These are phyloP conservation scores for Rickenella mellea DNA, from an alignment of 768 basidiomycete species.

Conservation along the genomic window DNA sequence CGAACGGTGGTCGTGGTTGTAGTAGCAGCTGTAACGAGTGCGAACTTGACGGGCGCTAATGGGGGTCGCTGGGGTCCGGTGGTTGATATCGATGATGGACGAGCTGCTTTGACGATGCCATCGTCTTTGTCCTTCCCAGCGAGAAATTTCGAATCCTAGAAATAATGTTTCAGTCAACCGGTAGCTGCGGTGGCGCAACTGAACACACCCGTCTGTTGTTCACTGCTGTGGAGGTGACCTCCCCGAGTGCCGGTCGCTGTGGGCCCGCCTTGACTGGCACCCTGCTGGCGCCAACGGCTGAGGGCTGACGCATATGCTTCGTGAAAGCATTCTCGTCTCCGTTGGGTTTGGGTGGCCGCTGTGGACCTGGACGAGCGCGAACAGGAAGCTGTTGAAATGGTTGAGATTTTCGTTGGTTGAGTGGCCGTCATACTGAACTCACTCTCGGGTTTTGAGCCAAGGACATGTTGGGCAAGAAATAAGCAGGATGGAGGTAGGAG, in stretches of 20 bases:
- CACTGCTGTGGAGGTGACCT: slow-evolving; percentile 71
- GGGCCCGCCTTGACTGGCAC: slow-evolving; percentile 46
- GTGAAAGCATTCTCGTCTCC: slow-evolving; percentile 72
- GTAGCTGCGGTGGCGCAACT: slow-evolving; percentile 15
- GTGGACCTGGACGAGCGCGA: slow-evolving; percentile 53
- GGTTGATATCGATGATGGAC: slow-evolving; percentile 56
- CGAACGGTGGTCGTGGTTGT: slow-evolving; percentile 7
- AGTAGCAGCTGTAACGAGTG: slow-evolving; percentile 32
- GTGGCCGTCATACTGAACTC: no score
- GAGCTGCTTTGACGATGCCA: slow-evolving; percentile 44
- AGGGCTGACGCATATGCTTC: slow-evolving; percentile 55
- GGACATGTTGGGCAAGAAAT: no score
- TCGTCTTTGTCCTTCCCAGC: slow-evolving; percentile 58
- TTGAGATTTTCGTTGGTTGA: no score
- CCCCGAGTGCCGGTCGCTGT: slow-evolving; percentile 67
- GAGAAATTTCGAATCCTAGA: slow-evolving; percentile 19
- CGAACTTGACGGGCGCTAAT: slow-evolving; percentile 47
- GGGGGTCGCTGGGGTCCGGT: slow-evolving; percentile 62
- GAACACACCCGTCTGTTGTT: slow-evolving; percentile 36
- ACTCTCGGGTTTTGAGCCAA: no score
- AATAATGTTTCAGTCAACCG: slow-evolving; percentile 28
- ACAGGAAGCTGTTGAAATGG: slow-evolving; percentile 49
- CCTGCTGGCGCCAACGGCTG: slow-evolving; percentile 42
- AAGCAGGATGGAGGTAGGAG: no score
- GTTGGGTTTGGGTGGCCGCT: slow-evolving; percentile 53